phyloP scores from a whole-genome alignment of 345 rosid genomes.

The Jatropha curcas region DNA sequence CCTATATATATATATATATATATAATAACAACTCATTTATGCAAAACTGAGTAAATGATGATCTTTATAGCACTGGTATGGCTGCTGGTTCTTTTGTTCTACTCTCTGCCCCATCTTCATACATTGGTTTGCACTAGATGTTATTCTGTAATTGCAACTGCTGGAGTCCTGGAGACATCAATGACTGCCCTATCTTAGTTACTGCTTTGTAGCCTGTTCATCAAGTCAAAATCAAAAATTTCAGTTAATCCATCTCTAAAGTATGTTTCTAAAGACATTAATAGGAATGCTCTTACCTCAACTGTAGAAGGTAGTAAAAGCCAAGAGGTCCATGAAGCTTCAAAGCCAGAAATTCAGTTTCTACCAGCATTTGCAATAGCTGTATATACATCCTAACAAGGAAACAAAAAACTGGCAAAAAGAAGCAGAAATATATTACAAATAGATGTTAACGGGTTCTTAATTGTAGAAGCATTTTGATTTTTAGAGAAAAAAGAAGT shows the following conservation, averaged over 20 bases:
- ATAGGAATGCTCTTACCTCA: conserved; percentile 13
- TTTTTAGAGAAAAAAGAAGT: no score
- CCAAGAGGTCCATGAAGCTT: conserved; percentile 6
- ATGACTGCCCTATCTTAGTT: not conserved
- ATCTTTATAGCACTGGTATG: not conserved
- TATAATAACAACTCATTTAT: not conserved
- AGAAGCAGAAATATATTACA: no score
- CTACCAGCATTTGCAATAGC: not conserved
- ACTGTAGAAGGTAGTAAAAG: not conserved
- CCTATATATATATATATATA: no score
- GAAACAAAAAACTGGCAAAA: conserved; percentile 4
- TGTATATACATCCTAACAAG: conserved; percentile 20
- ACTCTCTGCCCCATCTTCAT: not conserved
- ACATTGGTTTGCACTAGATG: no score
- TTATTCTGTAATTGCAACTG: no score
- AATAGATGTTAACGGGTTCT: no score
- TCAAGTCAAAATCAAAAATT: not conserved
- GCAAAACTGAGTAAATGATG: not conserved
- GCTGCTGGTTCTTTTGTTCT: not conserved
- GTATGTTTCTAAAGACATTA: not conserved
- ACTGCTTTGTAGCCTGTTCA: not conserved
- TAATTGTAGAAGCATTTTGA: no score
- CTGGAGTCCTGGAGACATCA: not conserved
- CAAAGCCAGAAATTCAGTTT: not conserved
- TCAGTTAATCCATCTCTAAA: not conserved